A percentile compares a stretch with the other conserved stretches of the same genome.
Conservation (phyloP, 2,329 filamentous ascomycete species). For the Fusarium mangiferae region DNA sequence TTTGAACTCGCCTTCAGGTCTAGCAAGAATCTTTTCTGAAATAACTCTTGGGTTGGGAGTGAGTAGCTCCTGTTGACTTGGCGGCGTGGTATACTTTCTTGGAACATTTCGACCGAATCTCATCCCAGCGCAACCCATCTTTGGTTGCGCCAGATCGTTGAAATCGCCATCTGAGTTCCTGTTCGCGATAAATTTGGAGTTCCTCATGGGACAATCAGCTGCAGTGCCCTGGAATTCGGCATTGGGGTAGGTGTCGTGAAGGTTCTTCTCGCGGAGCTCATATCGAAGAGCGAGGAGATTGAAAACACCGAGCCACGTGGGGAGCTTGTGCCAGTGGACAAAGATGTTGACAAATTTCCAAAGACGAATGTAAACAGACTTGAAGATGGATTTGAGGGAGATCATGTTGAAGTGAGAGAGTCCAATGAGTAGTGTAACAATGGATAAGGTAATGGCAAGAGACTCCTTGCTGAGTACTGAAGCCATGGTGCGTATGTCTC, state of each 20-base stretch:
- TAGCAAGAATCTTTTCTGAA: slow-evolving; percentile 13
- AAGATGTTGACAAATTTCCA: slow-evolving; percentile 16
- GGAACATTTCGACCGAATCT: slow-evolving; percentile 29
- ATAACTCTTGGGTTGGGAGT: slow-evolving; percentile 6
- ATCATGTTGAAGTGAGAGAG: not conserved
- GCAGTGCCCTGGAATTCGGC: slow-evolving; percentile 4
- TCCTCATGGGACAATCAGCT: slow-evolving; percentile 1
- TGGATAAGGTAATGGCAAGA: not conserved
- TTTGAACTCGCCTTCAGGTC: slow-evolving; percentile 24
- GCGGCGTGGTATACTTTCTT: not conserved
- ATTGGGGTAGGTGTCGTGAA: slow-evolving; percentile 20
- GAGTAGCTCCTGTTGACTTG: slow-evolving; percentile 2
- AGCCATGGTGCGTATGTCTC: not conserved
- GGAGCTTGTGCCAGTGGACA: slow-evolving; percentile 21
- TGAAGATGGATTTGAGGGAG: not conserved
- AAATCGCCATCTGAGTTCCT: slow-evolving; percentile 13
- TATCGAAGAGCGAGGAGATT: slow-evolving; percentile 28
- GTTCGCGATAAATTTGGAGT: slow-evolving; percentile 16
- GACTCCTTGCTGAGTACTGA: not conserved
- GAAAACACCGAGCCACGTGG: slow-evolving; percentile 22
- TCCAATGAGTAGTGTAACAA: not conserved
- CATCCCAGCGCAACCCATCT: slow-evolving; percentile 22
- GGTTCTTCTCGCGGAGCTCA: slow-evolving; percentile 22
- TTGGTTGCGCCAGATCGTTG: slow-evolving; percentile 16
- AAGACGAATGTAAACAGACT: slow-evolving; percentile 11